phyloP scores from a whole-genome alignment of 2,329 filamentous ascomycete species.

The Canariomyces notabilis region DNA sequence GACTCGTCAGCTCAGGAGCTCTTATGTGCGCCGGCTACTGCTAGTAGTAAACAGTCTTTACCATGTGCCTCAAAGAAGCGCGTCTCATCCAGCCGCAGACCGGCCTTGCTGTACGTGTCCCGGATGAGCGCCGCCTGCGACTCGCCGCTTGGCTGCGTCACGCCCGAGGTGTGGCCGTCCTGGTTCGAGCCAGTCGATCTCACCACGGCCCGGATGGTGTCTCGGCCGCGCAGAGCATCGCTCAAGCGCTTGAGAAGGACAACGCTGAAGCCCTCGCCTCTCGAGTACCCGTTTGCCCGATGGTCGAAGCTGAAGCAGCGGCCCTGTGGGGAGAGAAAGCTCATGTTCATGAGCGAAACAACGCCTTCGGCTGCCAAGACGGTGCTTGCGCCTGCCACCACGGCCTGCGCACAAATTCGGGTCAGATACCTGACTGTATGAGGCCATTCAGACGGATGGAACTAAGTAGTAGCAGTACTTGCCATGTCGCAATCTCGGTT shows the following conservation, averaged over 20 bases:
- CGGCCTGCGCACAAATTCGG: too few relatives aligned
- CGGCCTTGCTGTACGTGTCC: conserved; percentile 9
- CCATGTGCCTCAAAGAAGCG: neutral
- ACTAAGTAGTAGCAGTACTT: neutral
- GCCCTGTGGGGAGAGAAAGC: conserved; percentile 15
- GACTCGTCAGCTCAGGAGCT: neutral
- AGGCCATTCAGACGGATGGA: too few relatives aligned
- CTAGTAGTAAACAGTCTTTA: neutral
- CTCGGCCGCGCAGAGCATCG: conserved; percentile 40
- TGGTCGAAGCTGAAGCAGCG: conserved; percentile 32
- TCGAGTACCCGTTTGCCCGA: conserved; percentile 43
- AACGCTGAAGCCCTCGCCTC: conserved; percentile 48
- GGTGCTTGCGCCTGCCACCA: conserved; percentile 4
- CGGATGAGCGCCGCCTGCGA: conserved; percentile 32
- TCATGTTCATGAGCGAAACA: neutral
- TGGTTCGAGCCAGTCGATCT: conserved; percentile 30
- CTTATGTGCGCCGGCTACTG: neutral
- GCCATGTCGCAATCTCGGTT: too few relatives aligned
- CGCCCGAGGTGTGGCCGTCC: conserved; percentile 27
- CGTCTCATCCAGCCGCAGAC: neutral
- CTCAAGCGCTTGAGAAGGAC: conserved; percentile 47
- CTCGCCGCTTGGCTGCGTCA: conserved; percentile 28
- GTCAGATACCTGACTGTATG: too few relatives aligned
- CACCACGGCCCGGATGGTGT: conserved; percentile 37
- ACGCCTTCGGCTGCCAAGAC: conserved; percentile 20